Evolutionary conservation across 2,329 filamentous ascomycete genomes (phyloP).

Genomic region (Cadophora sp.): DNA sequence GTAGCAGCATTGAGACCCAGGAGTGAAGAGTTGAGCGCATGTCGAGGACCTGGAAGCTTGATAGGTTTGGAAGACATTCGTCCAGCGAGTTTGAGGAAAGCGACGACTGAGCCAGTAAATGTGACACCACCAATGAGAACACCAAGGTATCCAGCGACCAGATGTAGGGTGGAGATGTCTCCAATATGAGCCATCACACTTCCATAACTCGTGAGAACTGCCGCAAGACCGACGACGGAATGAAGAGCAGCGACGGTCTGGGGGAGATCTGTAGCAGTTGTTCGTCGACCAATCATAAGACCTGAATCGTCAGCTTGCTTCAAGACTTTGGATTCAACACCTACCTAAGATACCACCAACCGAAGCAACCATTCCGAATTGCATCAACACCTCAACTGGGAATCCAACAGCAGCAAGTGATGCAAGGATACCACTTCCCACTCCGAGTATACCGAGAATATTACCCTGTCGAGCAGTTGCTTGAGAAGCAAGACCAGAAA

Average conservation of each 20-base stretch:
- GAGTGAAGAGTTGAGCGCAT: constrained; percentile 76
- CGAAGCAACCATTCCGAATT: constrained; percentile 79
- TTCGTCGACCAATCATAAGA: constrained; percentile 81
- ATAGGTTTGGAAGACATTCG: constrained; percentile 81
- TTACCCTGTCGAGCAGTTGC: constrained; percentile 85
- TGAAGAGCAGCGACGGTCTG: constrained; percentile 90
- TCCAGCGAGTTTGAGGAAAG: constrained; percentile 85
- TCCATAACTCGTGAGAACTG: constrained; percentile 86
- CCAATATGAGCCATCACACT: constrained; percentile 79
- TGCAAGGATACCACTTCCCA: constrained; percentile 81
- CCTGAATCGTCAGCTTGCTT: constrained; percentile 48
- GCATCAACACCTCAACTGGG: constrained; percentile 76
- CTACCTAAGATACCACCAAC: constrained; percentile 69
- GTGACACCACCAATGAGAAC: constrained; percentile 88
- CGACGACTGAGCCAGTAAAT: constrained; percentile 89
- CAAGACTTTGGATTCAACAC: neutral
- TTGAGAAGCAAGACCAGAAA: constrained; percentile 83
- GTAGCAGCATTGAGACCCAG: constrained; percentile 80
- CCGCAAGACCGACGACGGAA: constrained; percentile 87
- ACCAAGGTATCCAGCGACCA: constrained; percentile 86
- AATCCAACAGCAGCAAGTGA: constrained; percentile 85
- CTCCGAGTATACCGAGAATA: constrained; percentile 84
- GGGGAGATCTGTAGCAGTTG: constrained; percentile 86
- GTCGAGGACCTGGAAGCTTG: constrained; percentile 72
- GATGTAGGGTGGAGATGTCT: constrained; percentile 77